phyloP scores from a whole-genome alignment of 2,329 filamentous ascomycete genomes.

The Diaporthe capsici region DNA sequence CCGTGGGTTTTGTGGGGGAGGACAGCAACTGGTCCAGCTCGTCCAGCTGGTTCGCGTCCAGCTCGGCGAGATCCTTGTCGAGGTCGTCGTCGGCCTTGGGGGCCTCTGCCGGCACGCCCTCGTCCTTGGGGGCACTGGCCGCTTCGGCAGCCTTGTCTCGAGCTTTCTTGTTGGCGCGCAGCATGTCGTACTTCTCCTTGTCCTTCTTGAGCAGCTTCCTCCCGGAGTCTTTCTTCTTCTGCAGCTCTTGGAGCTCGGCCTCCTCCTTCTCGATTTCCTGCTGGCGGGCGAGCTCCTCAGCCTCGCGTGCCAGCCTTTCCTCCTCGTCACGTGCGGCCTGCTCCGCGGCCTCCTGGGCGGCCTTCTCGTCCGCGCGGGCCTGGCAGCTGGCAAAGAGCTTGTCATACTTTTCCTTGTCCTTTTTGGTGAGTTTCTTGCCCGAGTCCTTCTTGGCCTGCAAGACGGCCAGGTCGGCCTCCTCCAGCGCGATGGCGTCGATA shows the following conservation, averaged over 20 bases:
- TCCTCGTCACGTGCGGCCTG: conserved; percentile 41
- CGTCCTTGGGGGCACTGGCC: conserved; percentile 60
- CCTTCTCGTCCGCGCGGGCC: conserved; percentile 42
- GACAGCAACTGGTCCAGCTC: conserved; percentile 49
- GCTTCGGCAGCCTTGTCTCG: conserved; percentile 38
- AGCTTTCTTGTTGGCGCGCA: conserved; percentile 39
- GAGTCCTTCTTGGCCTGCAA: conserved; percentile 41
- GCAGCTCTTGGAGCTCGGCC: conserved; percentile 46
- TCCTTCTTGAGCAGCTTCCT: conserved; percentile 40
- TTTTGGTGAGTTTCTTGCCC: conserved; percentile 37
- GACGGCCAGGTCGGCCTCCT: conserved; percentile 39
- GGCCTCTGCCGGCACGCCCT: conserved; percentile 53
- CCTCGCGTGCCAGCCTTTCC: conserved; percentile 41
- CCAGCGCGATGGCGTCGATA: conserved; percentile 38
- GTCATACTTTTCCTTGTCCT: conserved; percentile 37
- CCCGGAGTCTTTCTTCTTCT: conserved; percentile 44
- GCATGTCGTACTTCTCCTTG: conserved; percentile 39
- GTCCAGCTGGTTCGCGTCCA: conserved; percentile 44
- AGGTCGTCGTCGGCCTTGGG: conserved; percentile 40
- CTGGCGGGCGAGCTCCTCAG: conserved; percentile 39
- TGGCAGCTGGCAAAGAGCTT: conserved; percentile 40
- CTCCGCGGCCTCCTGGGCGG: conserved; percentile 41
- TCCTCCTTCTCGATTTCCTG: conserved; percentile 41
- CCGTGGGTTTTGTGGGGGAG: conserved; percentile 27
- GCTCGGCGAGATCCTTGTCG: conserved; percentile 45